These are phyloP conservation scores for Phytophthora cactorum DNA, from an alignment of 352 stramenopile genomes.

Conservation along the genomic window DNA sequence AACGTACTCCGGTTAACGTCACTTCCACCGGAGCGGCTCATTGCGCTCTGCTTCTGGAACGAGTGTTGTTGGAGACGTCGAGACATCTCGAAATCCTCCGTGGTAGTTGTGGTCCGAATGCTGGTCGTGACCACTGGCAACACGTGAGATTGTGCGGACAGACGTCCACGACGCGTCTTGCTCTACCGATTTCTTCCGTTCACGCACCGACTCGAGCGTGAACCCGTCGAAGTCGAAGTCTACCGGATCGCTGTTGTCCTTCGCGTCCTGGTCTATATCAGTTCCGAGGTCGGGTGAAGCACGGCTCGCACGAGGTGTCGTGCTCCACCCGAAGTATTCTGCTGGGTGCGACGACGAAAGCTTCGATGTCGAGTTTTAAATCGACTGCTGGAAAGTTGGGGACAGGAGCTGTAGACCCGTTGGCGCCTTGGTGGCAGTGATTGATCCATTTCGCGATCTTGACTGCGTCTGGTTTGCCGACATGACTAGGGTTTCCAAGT, in stretches of 20 bases:
- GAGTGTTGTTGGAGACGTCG: slow-evolving; percentile 24
- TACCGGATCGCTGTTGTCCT: slow-evolving; percentile 1
- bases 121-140: slow-evolving; percentile 9
- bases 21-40: too few relatives aligned
- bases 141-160: neutral
- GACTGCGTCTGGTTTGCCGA: too few relatives aligned
- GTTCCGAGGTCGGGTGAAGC: neutral
- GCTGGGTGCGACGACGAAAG: slow-evolving; percentile 7
- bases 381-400: slow-evolving; percentile 38
- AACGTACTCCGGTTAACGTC: slow-evolving; percentile 4
- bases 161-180: neutral
- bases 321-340: slow-evolving; percentile 31
- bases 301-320: slow-evolving; percentile 5
- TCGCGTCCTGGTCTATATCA: neutral
- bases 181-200: slow-evolving; percentile 8
- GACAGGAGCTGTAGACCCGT: slow-evolving; percentile 43
- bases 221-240: slow-evolving; percentile 54
- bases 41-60: neutral
- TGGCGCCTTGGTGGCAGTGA: neutral
- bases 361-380: slow-evolving; percentile 17
- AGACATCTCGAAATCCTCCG: slow-evolving; percentile 47
- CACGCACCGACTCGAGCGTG: slow-evolving; percentile 51
- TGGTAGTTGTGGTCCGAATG: slow-evolving; percentile 30
- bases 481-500: too few relatives aligned
- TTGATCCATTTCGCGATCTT: too few relatives aligned